phyloP scores from a whole-genome alignment of 2,329 filamentous ascomycete genomes.

The Microascus cirrosus region DNA sequence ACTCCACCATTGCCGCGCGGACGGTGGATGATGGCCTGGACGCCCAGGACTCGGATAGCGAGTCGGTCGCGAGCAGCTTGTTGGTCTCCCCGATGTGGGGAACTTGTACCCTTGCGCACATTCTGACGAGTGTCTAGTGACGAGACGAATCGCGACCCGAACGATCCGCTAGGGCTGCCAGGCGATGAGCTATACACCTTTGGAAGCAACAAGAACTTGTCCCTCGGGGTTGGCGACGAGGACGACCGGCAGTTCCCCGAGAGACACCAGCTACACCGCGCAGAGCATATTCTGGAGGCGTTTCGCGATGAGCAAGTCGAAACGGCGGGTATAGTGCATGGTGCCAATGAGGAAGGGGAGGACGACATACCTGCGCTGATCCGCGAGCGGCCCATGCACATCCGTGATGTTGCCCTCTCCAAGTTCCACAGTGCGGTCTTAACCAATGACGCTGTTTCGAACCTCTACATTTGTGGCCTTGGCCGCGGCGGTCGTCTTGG shows the following conservation, averaged over 20 bases:
- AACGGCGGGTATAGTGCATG: not conserved
- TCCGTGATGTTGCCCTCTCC: slow-evolving; percentile 76
- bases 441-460: slow-evolving; percentile 77
- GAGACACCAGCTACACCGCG: slow-evolving; percentile 63
- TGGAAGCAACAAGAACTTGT: slow-evolving; percentile 92
- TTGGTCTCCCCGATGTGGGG: not conserved
- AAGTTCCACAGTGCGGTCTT: slow-evolving; percentile 87
- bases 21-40: slow-evolving; percentile 35
- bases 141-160: not conserved
- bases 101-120: not conserved
- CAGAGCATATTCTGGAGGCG: slow-evolving; percentile 62
- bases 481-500: slow-evolving; percentile 84
- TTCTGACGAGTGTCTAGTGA: not conserved
- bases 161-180: not conserved
- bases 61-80: slow-evolving; percentile 15
- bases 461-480: slow-evolving; percentile 86
- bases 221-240: slow-evolving; percentile 86
- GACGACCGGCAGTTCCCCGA: slow-evolving; percentile 93
- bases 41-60: slow-evolving; percentile 35
- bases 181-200: slow-evolving; percentile 90
- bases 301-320: slow-evolving; percentile 56
- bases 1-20: slow-evolving; percentile 73
- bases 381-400: slow-evolving; percentile 58
- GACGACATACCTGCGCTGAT: slow-evolving; percentile 61
- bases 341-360: slow-evolving; percentile 11